Base-by-base conservation (phyloP, 1,139 yeast genomes). In the Sugiyamaella paludigena region DNA sequence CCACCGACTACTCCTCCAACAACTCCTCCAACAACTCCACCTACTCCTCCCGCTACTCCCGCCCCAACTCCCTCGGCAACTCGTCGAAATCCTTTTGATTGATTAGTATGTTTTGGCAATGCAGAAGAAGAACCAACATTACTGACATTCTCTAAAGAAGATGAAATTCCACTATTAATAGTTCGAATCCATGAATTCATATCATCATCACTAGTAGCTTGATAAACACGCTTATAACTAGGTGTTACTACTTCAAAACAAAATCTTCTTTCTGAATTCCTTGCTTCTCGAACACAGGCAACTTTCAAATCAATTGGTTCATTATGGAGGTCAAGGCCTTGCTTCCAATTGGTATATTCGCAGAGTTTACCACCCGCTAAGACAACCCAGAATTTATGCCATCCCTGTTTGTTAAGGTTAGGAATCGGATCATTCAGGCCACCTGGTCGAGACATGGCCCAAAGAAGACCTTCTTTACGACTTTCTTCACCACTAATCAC, bases 311-410 rank as follows among this genome's bases (percentile, higher is more conserved):
- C 87, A 13, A 88, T 80, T 1, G 95, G 94, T 13, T 76, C 77
- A 55, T 81, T 79, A 48, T 86, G 81, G 12, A 83, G 77, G 26
- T 76, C 78, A 10, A 74, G 43, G 9, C 89, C 88, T 51, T 77
- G 83, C 61, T 91, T 78, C 95, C 95, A 87, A 66, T 87, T 91
- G 38, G 87, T 76, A 63, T 79, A 87, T 62, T 87, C 95, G 45
- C 76, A 75, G 34, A 87, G 70, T 53, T 76, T 78, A 0, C 94
- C 92, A 15, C 79, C 78, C 15, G 78, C 77, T 45, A 87, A 71
- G 0, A 83, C 88, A 1, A 88, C 87, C 94, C 95, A 87, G 66
- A 85, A 91, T 61, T 87, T 87, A 66, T 88, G 95, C 96, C 96
- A 88, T 7, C 72, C 73, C 30, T 79, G 80, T 58, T 84, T 85